A percentile compares a stretch with the other conserved stretches of the same genome.
Evolutionary conservation across 192 early-diverging fungal species (phyloP).

Genomic region (Coemansia sp.): DNA sequence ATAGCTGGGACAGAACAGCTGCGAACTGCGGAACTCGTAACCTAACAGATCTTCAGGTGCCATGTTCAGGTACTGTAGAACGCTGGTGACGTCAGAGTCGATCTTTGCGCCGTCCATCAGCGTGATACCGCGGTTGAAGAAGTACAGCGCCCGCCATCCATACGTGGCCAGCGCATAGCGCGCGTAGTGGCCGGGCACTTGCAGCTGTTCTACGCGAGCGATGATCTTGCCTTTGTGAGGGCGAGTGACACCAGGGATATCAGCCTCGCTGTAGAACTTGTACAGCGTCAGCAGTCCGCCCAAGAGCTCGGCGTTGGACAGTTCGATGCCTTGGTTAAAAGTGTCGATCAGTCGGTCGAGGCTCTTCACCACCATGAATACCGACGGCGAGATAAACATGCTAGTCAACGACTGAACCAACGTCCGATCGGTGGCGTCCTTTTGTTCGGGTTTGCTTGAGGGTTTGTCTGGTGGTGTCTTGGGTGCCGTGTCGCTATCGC

Average conservation of each 20-base stretch:
- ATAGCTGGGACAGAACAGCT: constrained; percentile 69
- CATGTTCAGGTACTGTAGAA: constrained; percentile 63
- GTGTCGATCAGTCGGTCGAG: constrained; percentile 43
- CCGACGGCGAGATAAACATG: constrained; percentile 53
- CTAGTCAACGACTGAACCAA: constrained; percentile 51
- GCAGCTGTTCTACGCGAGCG: constrained; percentile 44
- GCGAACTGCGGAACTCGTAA: constrained; percentile 64
- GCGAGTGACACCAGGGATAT: constrained; percentile 37
- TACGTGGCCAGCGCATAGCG: constrained; percentile 64
- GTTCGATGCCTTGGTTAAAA: constrained; percentile 71
- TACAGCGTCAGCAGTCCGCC: constrained; percentile 65
- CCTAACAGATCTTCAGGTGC: constrained; percentile 64
- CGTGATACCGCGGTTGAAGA: constrained; percentile 69
- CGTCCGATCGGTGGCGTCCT: constrained; percentile 30
- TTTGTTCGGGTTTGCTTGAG: constrained; percentile 1
- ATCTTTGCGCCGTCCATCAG: constrained; percentile 65
- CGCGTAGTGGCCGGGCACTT: constrained; percentile 58
- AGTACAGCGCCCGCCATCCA: constrained; percentile 73
- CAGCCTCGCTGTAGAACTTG: constrained; percentile 59
- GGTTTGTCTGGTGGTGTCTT: too few species aligned
- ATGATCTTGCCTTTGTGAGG: constrained; percentile 37
- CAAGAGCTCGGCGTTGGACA: constrained; percentile 64
- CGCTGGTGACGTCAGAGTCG: constrained; percentile 65
- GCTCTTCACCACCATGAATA: constrained; percentile 48
- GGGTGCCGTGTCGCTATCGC: neutral